Evolutionary conservation across 208 protist species (phyloP).

Genomic region (Angomonas deanei): DNA sequence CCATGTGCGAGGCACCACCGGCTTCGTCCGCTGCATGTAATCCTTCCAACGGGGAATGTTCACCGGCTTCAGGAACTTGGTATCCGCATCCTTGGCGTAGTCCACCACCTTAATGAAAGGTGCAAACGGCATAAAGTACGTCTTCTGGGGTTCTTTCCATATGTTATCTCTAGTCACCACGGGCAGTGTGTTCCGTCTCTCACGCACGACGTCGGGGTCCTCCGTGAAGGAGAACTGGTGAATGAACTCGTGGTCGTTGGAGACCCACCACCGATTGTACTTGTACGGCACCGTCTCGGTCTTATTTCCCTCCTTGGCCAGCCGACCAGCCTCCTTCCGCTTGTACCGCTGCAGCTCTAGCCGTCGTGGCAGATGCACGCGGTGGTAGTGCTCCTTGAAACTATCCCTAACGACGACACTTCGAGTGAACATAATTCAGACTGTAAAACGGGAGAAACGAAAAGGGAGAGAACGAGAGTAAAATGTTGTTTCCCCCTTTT

Average conservation of each 20-base stretch:
- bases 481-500: no score
- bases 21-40: constrained; percentile 89
- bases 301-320: constrained; percentile 9
- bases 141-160: constrained; percentile 78
- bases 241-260: constrained; percentile 87
- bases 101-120: constrained; percentile 83
- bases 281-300: constrained; percentile 59
- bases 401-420: constrained; percentile 47
- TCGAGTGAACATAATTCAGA: constrained; percentile 3
- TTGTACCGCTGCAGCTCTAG: constrained; percentile 74
- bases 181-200: constrained; percentile 58
- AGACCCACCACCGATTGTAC: constrained; percentile 90
- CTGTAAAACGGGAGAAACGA: background rate
- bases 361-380: constrained; percentile 75
- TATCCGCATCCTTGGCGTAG: constrained; percentile 84
- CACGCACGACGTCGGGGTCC: constrained; percentile 69
- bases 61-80: constrained; percentile 80
- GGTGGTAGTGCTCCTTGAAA: constrained; percentile 89
- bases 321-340: constrained; percentile 33
- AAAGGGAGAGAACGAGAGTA: constrained; percentile 8
- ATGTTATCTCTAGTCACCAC: constrained; percentile 77
- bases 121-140: constrained; percentile 86
- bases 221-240: constrained; percentile 85
- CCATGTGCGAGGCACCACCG: constrained; percentile 83
- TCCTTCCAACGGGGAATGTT: constrained; percentile 90